These are phyloP conservation scores for Saturnispora kantuleensis DNA, from an alignment of 805 yeast genomes.

Conservation along the genomic window DNA sequence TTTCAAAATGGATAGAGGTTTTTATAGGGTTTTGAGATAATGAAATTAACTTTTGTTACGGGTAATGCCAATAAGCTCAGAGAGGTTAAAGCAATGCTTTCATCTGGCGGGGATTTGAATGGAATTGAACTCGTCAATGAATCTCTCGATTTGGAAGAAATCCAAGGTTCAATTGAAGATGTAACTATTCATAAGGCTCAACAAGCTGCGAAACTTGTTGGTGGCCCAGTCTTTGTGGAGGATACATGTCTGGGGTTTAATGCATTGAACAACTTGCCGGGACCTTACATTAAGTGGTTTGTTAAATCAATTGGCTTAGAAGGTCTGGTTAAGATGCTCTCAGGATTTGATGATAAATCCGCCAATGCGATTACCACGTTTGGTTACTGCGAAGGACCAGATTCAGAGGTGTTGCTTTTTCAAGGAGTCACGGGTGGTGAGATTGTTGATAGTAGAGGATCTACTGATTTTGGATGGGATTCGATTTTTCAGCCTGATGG, in stretches of 20 bases:
- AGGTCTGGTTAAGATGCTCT: slow-evolving; percentile 69
- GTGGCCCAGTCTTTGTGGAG: slow-evolving; percentile 86
- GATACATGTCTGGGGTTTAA: slow-evolving; percentile 85
- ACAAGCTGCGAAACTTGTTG: slow-evolving; percentile 51
- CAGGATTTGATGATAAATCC: slow-evolving; percentile 69
- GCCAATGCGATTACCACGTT: slow-evolving; percentile 90
- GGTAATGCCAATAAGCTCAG: slow-evolving; percentile 83
- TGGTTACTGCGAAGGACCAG: slow-evolving; percentile 83
- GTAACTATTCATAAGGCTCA: slow-evolving; percentile 74
- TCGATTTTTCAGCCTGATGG: slow-evolving; percentile 82
- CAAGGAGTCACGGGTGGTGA: slow-evolving; percentile 77
- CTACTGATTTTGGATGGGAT: slow-evolving; percentile 89
- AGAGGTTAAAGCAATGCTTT: slow-evolving; percentile 72
- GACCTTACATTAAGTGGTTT: slow-evolving; percentile 90
- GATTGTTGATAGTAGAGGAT: slow-evolving; percentile 74
- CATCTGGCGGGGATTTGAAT: slow-evolving; percentile 27
- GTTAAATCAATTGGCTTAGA: slow-evolving; percentile 62
- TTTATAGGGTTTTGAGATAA: neutral
- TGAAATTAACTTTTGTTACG: slow-evolving; percentile 32
- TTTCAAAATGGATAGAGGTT: neutral
- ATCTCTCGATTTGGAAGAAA: slow-evolving; percentile 74
- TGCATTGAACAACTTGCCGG: slow-evolving; percentile 78
- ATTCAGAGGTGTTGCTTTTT: slow-evolving; percentile 58
- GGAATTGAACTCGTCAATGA: slow-evolving; percentile 46
- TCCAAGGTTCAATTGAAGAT: slow-evolving; percentile 80